These are phyloP conservation scores for Chenopodium formosanum DNA, from an alignment of 148 eudicot species.

Conservation along the genomic window DNA sequence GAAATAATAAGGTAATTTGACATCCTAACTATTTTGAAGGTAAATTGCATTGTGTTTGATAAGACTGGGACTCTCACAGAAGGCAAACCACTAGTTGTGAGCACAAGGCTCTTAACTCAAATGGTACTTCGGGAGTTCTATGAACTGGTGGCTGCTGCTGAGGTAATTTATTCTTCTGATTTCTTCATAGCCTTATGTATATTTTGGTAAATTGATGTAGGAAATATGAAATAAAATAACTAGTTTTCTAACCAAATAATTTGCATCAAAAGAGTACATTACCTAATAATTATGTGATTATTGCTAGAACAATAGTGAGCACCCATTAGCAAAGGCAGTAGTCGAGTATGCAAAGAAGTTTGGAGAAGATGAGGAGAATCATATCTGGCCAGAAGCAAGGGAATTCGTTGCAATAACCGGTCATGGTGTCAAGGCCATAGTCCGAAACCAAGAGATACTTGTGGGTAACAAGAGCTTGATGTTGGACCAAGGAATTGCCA, in stretches of 20 bases:
- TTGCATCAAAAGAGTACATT: background rate
- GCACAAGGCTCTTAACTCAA: slow-evolving; percentile 57
- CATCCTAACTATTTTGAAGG: slow-evolving; percentile 33
- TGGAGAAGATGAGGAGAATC: slow-evolving; percentile 55
- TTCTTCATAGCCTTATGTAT: background rate
- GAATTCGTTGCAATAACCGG: slow-evolving; percentile 71
- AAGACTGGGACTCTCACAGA: slow-evolving; percentile 95
- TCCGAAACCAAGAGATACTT: slow-evolving; percentile 57
- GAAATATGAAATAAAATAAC: background rate
- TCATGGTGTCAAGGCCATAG: slow-evolving; percentile 72
- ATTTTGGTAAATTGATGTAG: background rate
- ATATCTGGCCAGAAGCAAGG: slow-evolving; percentile 61
- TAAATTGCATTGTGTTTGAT: slow-evolving; percentile 91
- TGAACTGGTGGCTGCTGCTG: slow-evolving; percentile 84
- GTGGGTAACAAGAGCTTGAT: slow-evolving; percentile 84
- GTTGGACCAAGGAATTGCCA: slow-evolving; percentile 48
- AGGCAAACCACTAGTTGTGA: slow-evolving; percentile 86
- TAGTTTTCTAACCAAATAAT: background rate
- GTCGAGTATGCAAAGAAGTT: slow-evolving; percentile 83
- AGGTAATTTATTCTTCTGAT: slow-evolving; percentile 45
- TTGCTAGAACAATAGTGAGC: slow-evolving; percentile 80
- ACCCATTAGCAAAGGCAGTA: slow-evolving; percentile 88
- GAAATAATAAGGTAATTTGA: background rate
- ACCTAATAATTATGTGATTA: background rate
- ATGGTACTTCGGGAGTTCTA: slow-evolving; percentile 73